These are phyloP conservation scores for Saururus chinensis DNA, from an alignment of 164 flowering plant genomes.

Conservation along the genomic window DNA sequence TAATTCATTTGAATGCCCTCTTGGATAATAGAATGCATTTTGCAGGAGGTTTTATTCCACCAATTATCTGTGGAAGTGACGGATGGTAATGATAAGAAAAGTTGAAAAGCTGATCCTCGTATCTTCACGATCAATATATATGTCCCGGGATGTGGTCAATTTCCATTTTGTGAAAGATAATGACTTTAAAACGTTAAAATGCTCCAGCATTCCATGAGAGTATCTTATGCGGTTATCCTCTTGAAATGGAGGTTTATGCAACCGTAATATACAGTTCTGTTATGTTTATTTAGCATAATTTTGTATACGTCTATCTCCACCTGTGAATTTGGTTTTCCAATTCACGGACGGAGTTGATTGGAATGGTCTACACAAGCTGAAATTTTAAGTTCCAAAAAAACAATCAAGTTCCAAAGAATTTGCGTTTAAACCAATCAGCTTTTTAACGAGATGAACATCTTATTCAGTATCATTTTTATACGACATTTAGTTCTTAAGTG, in stretches of 20 bases:
- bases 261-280: no score
- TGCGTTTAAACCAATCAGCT: conserved; percentile 52
- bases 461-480: no score
- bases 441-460: conserved; percentile 59
- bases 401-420: conserved; percentile 52
- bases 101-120: conserved; percentile 66
- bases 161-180: no score
- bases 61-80: conserved; percentile 98
- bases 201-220: no score
- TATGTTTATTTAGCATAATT: no score
- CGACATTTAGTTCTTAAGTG: no score
- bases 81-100: conserved; percentile 66
- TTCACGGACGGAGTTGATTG: conserved; percentile 83
- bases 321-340: conserved; percentile 73
- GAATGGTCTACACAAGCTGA: conserved; percentile 88
- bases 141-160: conserved; percentile 80
- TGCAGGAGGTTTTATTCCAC: conserved; percentile 93
- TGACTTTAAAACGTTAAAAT: not conserved
- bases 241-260: no score
- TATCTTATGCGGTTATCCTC: no score
- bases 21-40: not conserved
- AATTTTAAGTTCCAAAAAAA: no score
- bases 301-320: conserved; percentile 22
- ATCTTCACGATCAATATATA: conserved; percentile 69
- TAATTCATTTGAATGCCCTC: not conserved